Evolutionary conservation across 495 filamentous ascomycete species (phyloP).

Genomic region (Tuber aestivum): DNA sequence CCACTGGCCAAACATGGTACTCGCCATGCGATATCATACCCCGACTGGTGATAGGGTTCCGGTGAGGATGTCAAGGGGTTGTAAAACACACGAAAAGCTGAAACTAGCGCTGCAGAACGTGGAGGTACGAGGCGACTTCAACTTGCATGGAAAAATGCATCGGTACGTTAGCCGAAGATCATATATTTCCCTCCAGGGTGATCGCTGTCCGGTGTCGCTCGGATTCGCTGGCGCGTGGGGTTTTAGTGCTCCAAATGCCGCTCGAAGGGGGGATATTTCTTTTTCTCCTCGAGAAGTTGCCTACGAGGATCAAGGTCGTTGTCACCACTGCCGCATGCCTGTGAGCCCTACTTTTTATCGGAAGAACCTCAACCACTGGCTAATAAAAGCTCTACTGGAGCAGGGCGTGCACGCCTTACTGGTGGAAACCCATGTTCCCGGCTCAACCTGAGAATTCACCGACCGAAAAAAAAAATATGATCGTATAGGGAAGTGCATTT

Average conservation of each 20-base stretch:
- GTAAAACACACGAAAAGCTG: not conserved
- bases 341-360: not conserved
- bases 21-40: not conserved
- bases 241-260: not conserved
- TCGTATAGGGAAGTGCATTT: not conserved
- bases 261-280: not conserved
- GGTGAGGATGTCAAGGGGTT: not conserved
- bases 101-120: not conserved
- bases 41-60: not conserved
- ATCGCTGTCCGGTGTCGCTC: not conserved
- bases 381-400: not conserved
- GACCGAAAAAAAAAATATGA: not conserved
- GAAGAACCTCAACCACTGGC: not conserved
- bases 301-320: not conserved
- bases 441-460: not conserved
- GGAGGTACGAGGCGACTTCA: conserved; percentile 2
- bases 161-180: conserved; percentile 5
- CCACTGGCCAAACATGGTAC: not conserved
- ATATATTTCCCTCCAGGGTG: not conserved
- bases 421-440: not conserved
- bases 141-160: conserved; percentile 5
- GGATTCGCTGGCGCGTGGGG: not conserved
- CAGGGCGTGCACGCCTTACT: not conserved
- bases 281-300: not conserved
- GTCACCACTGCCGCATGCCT: not conserved